These are phyloP conservation scores for Apiotrichum porosum DNA, from an alignment of 1,284 basidiomycete genomes.

Conservation along the genomic window DNA sequence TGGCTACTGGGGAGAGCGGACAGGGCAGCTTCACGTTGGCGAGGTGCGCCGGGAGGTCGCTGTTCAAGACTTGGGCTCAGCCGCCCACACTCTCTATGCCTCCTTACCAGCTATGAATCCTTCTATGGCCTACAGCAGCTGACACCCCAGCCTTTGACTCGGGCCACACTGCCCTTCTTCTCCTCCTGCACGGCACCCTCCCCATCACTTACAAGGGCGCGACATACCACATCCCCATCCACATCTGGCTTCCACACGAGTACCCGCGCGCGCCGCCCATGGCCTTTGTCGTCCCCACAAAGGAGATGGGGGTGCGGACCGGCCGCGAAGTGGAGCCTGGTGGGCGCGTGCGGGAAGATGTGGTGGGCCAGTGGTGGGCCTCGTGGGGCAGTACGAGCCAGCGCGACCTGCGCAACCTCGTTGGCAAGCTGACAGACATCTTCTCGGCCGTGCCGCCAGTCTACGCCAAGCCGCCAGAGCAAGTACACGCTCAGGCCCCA, in stretches of 20 bases:
- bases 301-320: constrained; percentile 80
- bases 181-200: constrained; percentile 84
- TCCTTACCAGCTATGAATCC: too few relatives aligned
- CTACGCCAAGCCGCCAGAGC: constrained; percentile 67
- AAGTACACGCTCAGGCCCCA: neutral
- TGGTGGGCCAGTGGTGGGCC: constrained; percentile 65
- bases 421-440: constrained; percentile 51
- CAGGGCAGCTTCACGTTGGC: too few relatives aligned
- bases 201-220: constrained; percentile 73
- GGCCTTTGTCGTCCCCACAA: constrained; percentile 90
- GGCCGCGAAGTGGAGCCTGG: constrained; percentile 74
- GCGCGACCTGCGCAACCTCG: constrained; percentile 51
- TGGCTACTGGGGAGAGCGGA: neutral
- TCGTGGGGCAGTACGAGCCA: constrained; percentile 61
- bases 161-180: constrained; percentile 81
- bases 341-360: constrained; percentile 54
- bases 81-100: too few relatives aligned
- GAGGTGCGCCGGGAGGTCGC: too few relatives aligned
- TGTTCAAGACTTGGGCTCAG: too few relatives aligned
- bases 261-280: constrained; percentile 80
- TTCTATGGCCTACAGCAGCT: too few relatives aligned
- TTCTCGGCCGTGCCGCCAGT: constrained; percentile 86
- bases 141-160: constrained; percentile 78
- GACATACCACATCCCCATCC: constrained; percentile 90
- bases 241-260: constrained; percentile 77